Base-by-base conservation (phyloP, 2,329 filamentous ascomycete species). In the Ophiostoma sp. region DNA sequence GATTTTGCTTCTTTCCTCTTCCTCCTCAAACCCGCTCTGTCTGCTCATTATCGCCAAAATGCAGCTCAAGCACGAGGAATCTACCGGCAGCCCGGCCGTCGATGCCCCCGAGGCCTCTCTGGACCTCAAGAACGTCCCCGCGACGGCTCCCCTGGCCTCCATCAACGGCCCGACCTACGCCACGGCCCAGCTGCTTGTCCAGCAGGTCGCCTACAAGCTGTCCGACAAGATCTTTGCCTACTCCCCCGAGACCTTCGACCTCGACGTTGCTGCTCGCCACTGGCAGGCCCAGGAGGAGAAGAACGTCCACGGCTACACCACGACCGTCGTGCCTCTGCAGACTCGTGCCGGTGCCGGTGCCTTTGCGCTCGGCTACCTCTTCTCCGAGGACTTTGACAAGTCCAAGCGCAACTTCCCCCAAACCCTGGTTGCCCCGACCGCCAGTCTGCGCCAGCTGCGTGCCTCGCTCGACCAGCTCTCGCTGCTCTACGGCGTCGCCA, bases 151-250 rank as follows among this genome's bases (percentile, higher is more conserved):
- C 38, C 77, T 87, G 69, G 78, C 83, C 45, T 81, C 84, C 74
- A 91, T 98, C 78, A 88, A 85, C 70, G 95, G 94, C 16, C 91
- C 94, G 73, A 95, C 91, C 68, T 99, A 99, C 80, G 85, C 94
- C 71, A 98, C 94, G 55, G 91, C 93, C 42, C 95, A 99, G 81
- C 88, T 92, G 36, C 86, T 99, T 68, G 90, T 98, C 72, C 95
- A 99, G 82, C 95, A 99, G 80, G 90, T 98, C 72, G 92, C 94
- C 70, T 99, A 97, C 81, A 87, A 91, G 72, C 85, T 99, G 71
- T 98, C 94, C 68, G 93, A 98, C 83, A 97, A 96, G 84, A 88
- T 98, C 80, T 99, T 97, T 82, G 91, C 93, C 68, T 98, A 96
- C 83, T 98, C 94, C 2, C 92, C 93, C 41, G 91, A 96, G 75